Conservation (phyloP, 2,329 filamentous ascomycete species). For the Juglanconis juglandina region DNA sequence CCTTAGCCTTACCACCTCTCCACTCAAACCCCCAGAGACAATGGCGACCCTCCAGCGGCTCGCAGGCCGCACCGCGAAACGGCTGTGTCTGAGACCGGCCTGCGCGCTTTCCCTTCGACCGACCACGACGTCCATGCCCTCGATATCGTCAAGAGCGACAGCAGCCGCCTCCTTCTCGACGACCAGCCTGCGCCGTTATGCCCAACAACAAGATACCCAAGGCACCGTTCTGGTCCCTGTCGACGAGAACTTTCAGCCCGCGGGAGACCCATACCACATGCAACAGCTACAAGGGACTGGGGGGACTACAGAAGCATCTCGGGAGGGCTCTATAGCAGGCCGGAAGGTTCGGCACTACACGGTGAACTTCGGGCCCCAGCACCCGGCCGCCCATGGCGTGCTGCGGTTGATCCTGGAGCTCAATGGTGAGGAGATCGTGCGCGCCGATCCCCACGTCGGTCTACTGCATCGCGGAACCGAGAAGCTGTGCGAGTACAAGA, state of each 20-base stretch:
- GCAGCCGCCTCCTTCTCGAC: conserved; percentile 54
- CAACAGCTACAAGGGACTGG: conserved; percentile 39
- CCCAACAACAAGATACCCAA: conserved; percentile 49
- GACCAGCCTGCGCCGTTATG: conserved; percentile 59
- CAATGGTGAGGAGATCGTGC: conserved; percentile 95
- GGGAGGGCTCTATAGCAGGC: conserved; percentile 47
- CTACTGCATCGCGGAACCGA: conserved; percentile 95
- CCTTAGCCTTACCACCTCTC: conserved; percentile 24
- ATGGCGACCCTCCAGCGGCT: conserved; percentile 75
- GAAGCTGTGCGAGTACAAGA: conserved; percentile 99
- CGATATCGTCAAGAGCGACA: conserved; percentile 25
- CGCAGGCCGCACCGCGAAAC: conserved; percentile 67
- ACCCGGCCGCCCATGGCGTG: conserved; percentile 97
- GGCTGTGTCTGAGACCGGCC: conserved; percentile 54
- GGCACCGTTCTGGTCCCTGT: conserved; percentile 63
- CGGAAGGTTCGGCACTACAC: conserved; percentile 98
- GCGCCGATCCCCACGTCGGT: conserved; percentile 94
- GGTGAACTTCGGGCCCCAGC: conserved; percentile 98
- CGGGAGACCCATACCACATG: conserved; percentile 44
- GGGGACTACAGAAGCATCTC: conserved; percentile 42
- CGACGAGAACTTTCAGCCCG: conserved; percentile 58
- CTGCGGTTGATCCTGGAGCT: conserved; percentile 95
- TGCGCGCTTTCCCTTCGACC: conserved; percentile 24
- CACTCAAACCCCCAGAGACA: conserved; percentile 32
- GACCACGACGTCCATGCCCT: conserved; percentile 20